Base-by-base conservation (phyloP, 2,329 filamentous ascomycete species). In the Botrytis tulipae region DNA sequence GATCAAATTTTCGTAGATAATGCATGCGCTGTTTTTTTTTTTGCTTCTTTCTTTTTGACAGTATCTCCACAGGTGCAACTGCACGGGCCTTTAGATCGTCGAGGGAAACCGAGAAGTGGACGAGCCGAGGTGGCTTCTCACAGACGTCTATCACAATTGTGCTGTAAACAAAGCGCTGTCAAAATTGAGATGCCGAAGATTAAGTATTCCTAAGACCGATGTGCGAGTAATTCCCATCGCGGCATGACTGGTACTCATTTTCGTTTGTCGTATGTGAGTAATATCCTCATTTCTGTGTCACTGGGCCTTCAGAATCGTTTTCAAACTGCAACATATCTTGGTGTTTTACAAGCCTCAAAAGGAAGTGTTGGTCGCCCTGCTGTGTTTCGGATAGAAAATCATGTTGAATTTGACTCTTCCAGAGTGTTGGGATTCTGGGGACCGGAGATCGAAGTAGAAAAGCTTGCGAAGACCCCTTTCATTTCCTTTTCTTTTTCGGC, bases 381-480 rank as follows among this genome's bases (percentile, higher is more conserved):
- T 29, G 51, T 18, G n/a, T 57, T 57, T 57, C n/a, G n/a, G n/a
- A 29, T 16, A 18, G 9, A 16, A 57, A 3, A 32, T 32, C n/a
- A 18, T 9, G 51, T 32, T 57, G n/a, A n/a, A 57, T 29, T 4
- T 32, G n/a, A 29, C 51, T n/a, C 18, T 18, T 29, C 51, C 51
- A 57, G 51, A 57, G 3, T 57, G n/a, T 57, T 29, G n/a, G 51
- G 29, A 22, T 10, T 32, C 46, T 67, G 32, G 14, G 16, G 25
- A 51, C 35, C 4, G n/a, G n/a, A 18, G 25, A 22, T 32, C 9
- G 35, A 51, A 51, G 32, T 48, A 54, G 63, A 37, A 67, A 67
- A n/a, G 63, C 63, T 67, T 67, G 63, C 63, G 63, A 67, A 37
- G 35, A 14, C 32, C 44, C 46, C 22, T 37, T n/a, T 51, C 22